Conservation (phyloP, 108 stramenopile genomes). For the Cyclotella baltica region DNA sequence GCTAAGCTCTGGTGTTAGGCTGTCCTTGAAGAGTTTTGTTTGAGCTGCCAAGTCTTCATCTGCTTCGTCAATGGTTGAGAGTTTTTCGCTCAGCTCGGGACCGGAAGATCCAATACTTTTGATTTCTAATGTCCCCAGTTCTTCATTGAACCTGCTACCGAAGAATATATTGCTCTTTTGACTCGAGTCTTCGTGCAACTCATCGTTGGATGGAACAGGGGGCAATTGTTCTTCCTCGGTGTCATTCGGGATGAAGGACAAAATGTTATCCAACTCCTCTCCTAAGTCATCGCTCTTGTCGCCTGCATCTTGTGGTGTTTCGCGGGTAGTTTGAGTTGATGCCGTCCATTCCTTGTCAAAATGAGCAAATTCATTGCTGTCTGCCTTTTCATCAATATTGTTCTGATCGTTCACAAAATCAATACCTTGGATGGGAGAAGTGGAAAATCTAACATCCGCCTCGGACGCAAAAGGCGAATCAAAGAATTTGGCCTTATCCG, state of each 20-base stretch:
- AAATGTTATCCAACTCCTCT: slow-evolving; percentile 1
- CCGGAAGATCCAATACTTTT: neutral
- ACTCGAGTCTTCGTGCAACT: neutral
- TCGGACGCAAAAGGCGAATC: neutral
- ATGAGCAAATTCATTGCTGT: neutral
- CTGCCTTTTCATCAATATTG: neutral
- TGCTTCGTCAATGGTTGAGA: slow-evolving; percentile 2
- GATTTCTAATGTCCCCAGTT: neutral
- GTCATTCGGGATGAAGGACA: neutral
- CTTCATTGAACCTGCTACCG: neutral
- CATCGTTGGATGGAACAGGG: neutral
- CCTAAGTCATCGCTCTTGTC: neutral
- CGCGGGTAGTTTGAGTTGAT: neutral
- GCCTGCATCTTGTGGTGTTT: neutral
- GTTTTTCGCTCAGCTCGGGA: neutral
- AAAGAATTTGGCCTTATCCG: neutral
- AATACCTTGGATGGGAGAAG: neutral
- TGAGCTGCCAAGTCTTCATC: slow-evolving; percentile 8
- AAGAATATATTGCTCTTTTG: neutral
- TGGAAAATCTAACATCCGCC: neutral
- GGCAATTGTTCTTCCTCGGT: neutral
- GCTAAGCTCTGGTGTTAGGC: neutral
- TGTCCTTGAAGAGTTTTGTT: slow-evolving; percentile 1
- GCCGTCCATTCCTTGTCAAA: neutral
- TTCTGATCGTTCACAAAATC: neutral